A percentile compares a stretch with the other conserved stretches of the same genome.
Conservation (phyloP, 805 yeast species). For the Candida morakotiae region DNA sequence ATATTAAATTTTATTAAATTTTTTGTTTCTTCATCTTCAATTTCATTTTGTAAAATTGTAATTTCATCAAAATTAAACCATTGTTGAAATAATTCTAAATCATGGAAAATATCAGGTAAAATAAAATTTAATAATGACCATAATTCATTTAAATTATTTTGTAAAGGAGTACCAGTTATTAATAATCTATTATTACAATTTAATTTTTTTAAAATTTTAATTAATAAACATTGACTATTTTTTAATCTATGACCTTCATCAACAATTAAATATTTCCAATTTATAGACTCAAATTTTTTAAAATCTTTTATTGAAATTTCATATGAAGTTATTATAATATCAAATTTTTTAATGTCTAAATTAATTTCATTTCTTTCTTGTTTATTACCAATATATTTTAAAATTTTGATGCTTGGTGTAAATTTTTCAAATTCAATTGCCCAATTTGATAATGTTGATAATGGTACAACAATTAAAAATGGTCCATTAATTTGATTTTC, state of each 20-base stretch:
- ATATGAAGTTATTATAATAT: slow-evolving; percentile 75
- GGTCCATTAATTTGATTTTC: slow-evolving; percentile 81
- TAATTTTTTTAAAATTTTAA: slow-evolving; percentile 65
- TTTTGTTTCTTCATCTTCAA: slow-evolving; percentile 40
- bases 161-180: slow-evolving; percentile 95
- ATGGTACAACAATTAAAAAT: slow-evolving; percentile 72
- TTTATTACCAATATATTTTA: slow-evolving; percentile 65
- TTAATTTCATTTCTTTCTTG: slow-evolving; percentile 48
- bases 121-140: slow-evolving; percentile 92
- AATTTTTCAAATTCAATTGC: slow-evolving; percentile 62
- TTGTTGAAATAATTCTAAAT: slow-evolving; percentile 80
- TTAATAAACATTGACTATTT: slow-evolving; percentile 73
- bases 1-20: slow-evolving; percentile 54
- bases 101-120: slow-evolving; percentile 89
- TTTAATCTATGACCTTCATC: slow-evolving; percentile 96
- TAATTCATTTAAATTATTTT: slow-evolving; percentile 82
- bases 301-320: slow-evolving; percentile 75
- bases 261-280: slow-evolving; percentile 83
- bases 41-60: slow-evolving; percentile 25
- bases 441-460: slow-evolving; percentile 89
- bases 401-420: slow-evolving; percentile 63
- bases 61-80: slow-evolving; percentile 86
- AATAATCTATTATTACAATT: slow-evolving; percentile 68
- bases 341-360: slow-evolving; percentile 18
- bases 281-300: slow-evolving; percentile 42